A percentile compares a stretch with the other conserved stretches of the same genome.
phyloP scores from a whole-genome alignment of 164 flowering plant genomes.

The Dillenia suffruticosa region DNA sequence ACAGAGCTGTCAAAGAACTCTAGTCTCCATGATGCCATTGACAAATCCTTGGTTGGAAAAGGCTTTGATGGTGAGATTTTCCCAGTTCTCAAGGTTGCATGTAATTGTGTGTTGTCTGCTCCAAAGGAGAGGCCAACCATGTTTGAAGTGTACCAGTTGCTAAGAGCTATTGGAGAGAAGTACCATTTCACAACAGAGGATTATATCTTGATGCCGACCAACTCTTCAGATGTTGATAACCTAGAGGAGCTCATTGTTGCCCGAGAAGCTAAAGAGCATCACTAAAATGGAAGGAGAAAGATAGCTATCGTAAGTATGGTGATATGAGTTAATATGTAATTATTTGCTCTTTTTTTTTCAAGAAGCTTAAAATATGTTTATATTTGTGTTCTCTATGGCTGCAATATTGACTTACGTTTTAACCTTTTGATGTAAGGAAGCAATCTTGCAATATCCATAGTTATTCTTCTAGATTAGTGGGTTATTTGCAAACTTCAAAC shows the following conservation, averaged over 20 bases:
- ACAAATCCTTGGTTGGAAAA: slow-evolving; percentile 35
- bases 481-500: no score
- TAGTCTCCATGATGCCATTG: slow-evolving; percentile 43
- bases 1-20: slow-evolving; percentile 27
- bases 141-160: slow-evolving; percentile 67
- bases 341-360: no score
- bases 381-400: no score
- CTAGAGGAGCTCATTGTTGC: slow-evolving; percentile 56
- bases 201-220: slow-evolving; percentile 38
- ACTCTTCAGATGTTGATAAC: slow-evolving; percentile 24
- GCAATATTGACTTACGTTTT: no score
- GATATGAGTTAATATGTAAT: no score
- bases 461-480: no score
- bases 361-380: no score
- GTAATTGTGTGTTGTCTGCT: slow-evolving; percentile 41
- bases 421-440: no score
- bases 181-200: slow-evolving; percentile 53
- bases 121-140: slow-evolving; percentile 69
- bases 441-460: no score
- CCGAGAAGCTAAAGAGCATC: slow-evolving; percentile 20
- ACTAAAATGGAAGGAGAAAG: background rate
- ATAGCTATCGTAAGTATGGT: no score
- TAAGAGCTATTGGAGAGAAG: slow-evolving; percentile 56
- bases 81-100: slow-evolving; percentile 57
- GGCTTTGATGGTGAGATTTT: slow-evolving; percentile 48